phyloP scores from a whole-genome alignment of 2,329 filamentous ascomycete species.

The Colletotrichum orbiculare region DNA sequence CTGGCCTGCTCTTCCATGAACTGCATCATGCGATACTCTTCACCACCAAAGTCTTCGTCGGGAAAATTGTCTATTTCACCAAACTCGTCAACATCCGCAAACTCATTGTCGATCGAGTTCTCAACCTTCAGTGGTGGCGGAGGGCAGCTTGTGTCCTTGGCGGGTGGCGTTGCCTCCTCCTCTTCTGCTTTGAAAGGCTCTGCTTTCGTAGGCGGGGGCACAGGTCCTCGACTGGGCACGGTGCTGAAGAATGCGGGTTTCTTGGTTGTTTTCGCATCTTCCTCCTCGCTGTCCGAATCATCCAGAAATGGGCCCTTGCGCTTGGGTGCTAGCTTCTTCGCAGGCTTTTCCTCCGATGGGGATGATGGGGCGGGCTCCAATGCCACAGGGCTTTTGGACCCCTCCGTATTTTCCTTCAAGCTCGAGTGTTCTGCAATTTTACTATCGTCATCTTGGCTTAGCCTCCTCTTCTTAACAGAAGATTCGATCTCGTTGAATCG shows the following conservation, averaged over 20 bases:
- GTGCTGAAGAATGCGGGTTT: background rate
- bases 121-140: conserved; percentile 43
- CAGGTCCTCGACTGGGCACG: background rate
- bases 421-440: conserved; percentile 11
- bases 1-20: conserved; percentile 83
- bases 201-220: background rate
- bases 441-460: conserved; percentile 44
- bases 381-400: conserved; percentile 1
- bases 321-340: conserved; percentile 39
- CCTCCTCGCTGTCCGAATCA: conserved; percentile 71
- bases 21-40: conserved; percentile 73
- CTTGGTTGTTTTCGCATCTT: conserved; percentile 39
- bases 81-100: conserved; percentile 49
- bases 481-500: conserved; percentile 49
- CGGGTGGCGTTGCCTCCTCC: conserved; percentile 12
- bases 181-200: background rate
- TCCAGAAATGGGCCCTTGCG: conserved; percentile 74
- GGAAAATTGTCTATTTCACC: conserved; percentile 67
- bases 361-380: conserved; percentile 17
- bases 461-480: conserved; percentile 55
- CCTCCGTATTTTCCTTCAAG: background rate
- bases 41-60: conserved; percentile 64
- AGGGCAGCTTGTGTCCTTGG: conserved; percentile 34
- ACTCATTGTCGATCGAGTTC: conserved; percentile 46
- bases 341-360: conserved; percentile 7